These are phyloP conservation scores for Phialophora macrospora DNA, from an alignment of 2,329 filamentous ascomycete genomes.

Conservation along the genomic window DNA sequence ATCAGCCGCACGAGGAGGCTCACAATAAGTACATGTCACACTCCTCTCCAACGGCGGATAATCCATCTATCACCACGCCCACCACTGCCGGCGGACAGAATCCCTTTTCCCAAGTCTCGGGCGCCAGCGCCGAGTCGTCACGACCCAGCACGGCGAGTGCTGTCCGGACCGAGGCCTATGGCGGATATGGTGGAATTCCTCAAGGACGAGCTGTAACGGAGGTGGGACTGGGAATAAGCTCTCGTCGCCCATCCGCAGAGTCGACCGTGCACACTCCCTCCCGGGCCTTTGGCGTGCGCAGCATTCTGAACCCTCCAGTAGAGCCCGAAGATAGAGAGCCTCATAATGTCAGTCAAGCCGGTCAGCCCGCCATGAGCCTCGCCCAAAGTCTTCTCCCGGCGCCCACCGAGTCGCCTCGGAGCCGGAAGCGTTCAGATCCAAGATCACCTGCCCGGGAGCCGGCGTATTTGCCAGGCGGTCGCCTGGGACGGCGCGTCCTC, in stretches of 20 bases:
- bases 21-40: conserved; percentile 38
- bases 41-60: conserved; percentile 27
- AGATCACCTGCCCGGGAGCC: conserved; percentile 32
- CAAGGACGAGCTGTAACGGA: conserved; percentile 23
- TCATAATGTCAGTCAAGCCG: conserved; percentile 11
- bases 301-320: conserved; percentile 54
- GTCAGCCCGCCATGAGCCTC: conserved; percentile 22
- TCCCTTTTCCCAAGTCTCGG: conserved; percentile 8
- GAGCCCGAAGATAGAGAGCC: conserved; percentile 22
- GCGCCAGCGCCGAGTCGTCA: conserved; percentile 26
- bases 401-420: conserved; percentile 41
- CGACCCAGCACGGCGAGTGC: conserved; percentile 31
- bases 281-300: conserved; percentile 50
- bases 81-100: conserved; percentile 24
- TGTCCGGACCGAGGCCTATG: conserved; percentile 28
- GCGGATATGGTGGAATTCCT: conserved; percentile 23
- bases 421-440: conserved; percentile 36
- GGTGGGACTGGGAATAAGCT: conserved; percentile 10
- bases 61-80: conserved; percentile 29
- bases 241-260: conserved; percentile 26
- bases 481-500: conserved; percentile 54
- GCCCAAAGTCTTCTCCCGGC: conserved; percentile 29
- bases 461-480: conserved; percentile 15
- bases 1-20: conserved; percentile 36
- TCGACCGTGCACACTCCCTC: conserved; percentile 28